A percentile compares a stretch with the other conserved stretches of the same genome.
These are phyloP conservation scores for Ophiostoma triangulosporum DNA, from an alignment of 2,329 filamentous ascomycete species.

Conservation along the genomic window DNA sequence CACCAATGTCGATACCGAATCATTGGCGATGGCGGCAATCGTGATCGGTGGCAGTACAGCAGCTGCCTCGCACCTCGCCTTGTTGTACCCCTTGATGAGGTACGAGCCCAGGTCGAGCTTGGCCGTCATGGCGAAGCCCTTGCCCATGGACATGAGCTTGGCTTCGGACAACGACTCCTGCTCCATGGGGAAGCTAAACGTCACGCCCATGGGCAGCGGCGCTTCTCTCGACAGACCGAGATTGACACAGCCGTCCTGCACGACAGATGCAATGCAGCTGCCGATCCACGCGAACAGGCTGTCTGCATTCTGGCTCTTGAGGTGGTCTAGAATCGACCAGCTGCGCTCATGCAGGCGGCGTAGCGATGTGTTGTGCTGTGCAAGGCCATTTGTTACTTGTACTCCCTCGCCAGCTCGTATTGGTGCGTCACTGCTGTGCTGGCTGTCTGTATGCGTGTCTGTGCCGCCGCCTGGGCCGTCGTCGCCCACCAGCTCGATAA, in stretches of 20 bases:
- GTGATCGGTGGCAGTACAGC: conserved; percentile 47
- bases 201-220: conserved; percentile 50
- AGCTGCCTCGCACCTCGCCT: conserved; percentile 22
- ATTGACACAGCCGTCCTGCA: conserved; percentile 39
- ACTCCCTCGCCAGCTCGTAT: background rate
- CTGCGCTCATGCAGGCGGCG: conserved; percentile 51
- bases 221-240: conserved; percentile 29
- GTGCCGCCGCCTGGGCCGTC: conserved; percentile 1
- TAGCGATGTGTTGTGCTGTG: conserved; percentile 21
- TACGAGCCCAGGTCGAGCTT: conserved; percentile 47
- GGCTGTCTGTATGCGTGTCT: background rate
- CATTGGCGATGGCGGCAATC: conserved; percentile 67
- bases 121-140: conserved; percentile 51
- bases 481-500: conserved; percentile 43
- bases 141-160: conserved; percentile 54
- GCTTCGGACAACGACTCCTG: conserved; percentile 50
- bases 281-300: conserved; percentile 75
- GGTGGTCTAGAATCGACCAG: conserved; percentile 60
- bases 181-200: conserved; percentile 58
- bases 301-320: conserved; percentile 62
- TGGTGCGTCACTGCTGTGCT: background rate
- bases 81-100: conserved; percentile 44
- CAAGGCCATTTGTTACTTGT: background rate
- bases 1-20: conserved; percentile 65
- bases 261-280: conserved; percentile 59